Percentiles rank a stretch among this genome's conserved stretches.
phyloP scores from a whole-genome alignment of 208 protist species.

The Trypanosoma lewisi region DNA sequence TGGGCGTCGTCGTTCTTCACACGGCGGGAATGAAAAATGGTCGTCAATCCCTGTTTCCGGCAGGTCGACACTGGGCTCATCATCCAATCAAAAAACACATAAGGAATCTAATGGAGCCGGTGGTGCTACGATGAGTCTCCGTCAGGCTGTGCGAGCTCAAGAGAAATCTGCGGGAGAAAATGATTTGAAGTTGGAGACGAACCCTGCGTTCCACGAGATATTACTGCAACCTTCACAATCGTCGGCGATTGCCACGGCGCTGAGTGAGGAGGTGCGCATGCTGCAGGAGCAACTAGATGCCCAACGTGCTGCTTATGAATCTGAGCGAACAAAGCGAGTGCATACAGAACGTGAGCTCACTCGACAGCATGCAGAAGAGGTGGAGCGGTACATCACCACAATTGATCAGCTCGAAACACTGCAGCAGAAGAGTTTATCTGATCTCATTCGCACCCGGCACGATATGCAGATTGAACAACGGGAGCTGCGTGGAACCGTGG shows the following conservation, averaged over 20 bases:
- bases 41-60: neutral
- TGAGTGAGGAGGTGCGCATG: conserved; percentile 48
- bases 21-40: conserved; percentile 2
- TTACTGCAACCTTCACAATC: conserved; percentile 9
- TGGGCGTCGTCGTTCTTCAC: conserved; percentile 5
- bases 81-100: neutral
- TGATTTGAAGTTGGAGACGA: neutral
- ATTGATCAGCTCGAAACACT: conserved; percentile 47
- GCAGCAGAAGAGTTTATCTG: conserved; percentile 48
- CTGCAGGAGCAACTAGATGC: conserved; percentile 63
- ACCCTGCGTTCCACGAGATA: conserved; percentile 5
- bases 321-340: conserved; percentile 41
- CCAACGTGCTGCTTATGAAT: conserved; percentile 59
- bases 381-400: conserved; percentile 29
- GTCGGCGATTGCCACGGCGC: conserved; percentile 40
- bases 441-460: conserved; percentile 62
- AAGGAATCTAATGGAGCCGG: conserved; percentile 6
- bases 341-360: conserved; percentile 32
- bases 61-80: neutral
- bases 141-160: neutral
- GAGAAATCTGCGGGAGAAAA: neutral
- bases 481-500: conserved; percentile 34
- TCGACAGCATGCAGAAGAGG: conserved; percentile 30
- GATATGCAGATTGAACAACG: conserved; percentile 38
- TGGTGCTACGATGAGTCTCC: conserved; percentile 27